These are phyloP conservation scores for Daldinia loculata DNA, from an alignment of 495 filamentous ascomycete genomes.

Conservation along the genomic window DNA sequence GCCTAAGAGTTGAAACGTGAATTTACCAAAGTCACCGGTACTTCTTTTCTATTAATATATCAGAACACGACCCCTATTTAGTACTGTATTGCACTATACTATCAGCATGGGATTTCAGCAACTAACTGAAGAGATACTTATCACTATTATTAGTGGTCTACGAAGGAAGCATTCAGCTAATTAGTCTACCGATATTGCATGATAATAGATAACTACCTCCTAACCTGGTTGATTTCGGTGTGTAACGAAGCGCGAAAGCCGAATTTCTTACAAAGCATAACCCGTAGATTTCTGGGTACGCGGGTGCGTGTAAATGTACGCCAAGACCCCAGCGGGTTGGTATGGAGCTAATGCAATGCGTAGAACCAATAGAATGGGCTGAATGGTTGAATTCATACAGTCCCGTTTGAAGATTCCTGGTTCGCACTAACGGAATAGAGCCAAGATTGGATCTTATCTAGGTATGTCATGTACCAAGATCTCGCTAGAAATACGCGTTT, in stretches of 20 bases:
- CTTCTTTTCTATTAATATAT: too few relatives aligned
- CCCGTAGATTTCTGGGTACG: neutral
- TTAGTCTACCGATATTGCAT: too few relatives aligned
- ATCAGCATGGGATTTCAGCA: too few relatives aligned
- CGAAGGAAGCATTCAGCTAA: too few relatives aligned
- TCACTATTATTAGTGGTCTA: too few relatives aligned
- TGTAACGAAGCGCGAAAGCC: conserved; percentile 13
- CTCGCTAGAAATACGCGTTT: conserved; percentile 1
- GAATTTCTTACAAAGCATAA: conserved; percentile 19
- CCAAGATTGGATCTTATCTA: conserved; percentile 18
- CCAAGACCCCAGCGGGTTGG: neutral
- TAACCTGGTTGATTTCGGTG: neutral
- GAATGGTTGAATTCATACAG: neutral
- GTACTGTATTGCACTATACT: too few relatives aligned
- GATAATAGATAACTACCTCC: too few relatives aligned
- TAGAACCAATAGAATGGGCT: neutral
- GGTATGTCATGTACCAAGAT: conserved; percentile 1
- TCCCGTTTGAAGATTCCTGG: neutral
- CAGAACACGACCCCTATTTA: too few relatives aligned
- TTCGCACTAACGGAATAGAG: conserved; percentile 4
- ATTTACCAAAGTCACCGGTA: neutral
- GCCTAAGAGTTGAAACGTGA: neutral
- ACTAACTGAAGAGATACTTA: too few relatives aligned
- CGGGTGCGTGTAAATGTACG: neutral
- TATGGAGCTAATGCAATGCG: neutral